A percentile compares a stretch with the other conserved stretches of the same genome.
These are phyloP conservation scores for Capillidium heterosporum DNA, from an alignment of 371 early-diverging fungal species.

Conservation along the genomic window DNA sequence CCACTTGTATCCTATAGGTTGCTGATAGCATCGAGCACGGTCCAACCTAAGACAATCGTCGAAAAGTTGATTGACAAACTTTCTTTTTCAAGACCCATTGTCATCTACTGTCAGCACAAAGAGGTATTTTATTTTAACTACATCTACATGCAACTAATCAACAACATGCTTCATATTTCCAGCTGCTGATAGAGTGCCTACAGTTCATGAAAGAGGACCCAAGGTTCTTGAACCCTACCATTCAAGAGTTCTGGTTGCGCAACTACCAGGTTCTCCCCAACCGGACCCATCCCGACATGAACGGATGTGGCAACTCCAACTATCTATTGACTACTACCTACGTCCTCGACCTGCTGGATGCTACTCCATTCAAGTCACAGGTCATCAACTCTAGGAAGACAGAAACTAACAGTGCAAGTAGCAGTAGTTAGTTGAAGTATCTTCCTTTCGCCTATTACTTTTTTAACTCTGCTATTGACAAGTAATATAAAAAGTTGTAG, in stretches of 20 bases:
- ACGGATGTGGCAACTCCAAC: conserved; percentile 68
- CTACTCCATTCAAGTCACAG: conserved; percentile 1
- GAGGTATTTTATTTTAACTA: conserved; percentile 25
- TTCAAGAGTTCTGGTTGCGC: conserved; percentile 77
- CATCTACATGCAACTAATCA: not conserved
- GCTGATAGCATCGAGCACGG: conserved; percentile 55
- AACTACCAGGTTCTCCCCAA: conserved; percentile 72
- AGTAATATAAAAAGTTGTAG: too few species aligned
- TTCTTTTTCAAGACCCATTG: conserved; percentile 64
- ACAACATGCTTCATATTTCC: not conserved
- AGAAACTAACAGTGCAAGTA: too few species aligned
- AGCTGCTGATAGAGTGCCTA: conserved; percentile 34
- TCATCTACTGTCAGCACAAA: conserved; percentile 62
- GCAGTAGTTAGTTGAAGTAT: too few species aligned
- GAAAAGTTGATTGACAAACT: conserved; percentile 42
- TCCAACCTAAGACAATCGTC: conserved; percentile 45
- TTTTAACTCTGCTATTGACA: too few species aligned
- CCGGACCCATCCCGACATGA: conserved; percentile 90
- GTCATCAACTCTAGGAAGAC: conserved; percentile 3
- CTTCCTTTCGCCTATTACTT: too few species aligned
- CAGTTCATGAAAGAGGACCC: conserved; percentile 45
- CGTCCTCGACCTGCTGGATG: not conserved
- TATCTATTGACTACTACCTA: conserved; percentile 28
- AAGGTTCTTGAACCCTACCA: conserved; percentile 53
- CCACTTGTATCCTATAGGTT: not conserved